phyloP scores from a whole-genome alignment of 164 flowering plant genomes.

The Protea cynaroides region DNA sequence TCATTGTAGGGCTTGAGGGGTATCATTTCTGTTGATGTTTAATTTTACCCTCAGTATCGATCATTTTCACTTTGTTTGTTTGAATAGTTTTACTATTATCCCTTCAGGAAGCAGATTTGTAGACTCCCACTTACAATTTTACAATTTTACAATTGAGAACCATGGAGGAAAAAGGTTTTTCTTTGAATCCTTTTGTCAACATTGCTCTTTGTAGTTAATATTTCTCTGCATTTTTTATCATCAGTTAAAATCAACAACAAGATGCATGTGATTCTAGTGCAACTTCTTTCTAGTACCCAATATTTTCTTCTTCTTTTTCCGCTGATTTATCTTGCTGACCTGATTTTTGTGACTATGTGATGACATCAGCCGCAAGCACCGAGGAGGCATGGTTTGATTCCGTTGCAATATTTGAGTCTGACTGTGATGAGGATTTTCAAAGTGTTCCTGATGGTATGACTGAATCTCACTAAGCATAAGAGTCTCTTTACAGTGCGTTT shows the following conservation, averaged over 20 bases:
- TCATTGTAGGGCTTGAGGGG: too few relatives aligned
- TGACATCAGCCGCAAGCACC: slow-evolving; percentile 36
- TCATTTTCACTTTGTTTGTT: too few relatives aligned
- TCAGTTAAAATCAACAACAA: not conserved
- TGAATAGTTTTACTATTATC: too few relatives aligned
- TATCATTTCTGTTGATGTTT: too few relatives aligned
- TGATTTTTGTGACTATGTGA: slow-evolving; percentile 1
- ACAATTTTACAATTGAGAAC: too few relatives aligned
- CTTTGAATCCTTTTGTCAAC: not conserved
- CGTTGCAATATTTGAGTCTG: slow-evolving; percentile 62
- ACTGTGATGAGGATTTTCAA: slow-evolving; percentile 79
- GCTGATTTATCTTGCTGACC: slow-evolving; percentile 1
- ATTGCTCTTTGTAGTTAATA: not conserved
- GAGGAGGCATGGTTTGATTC: slow-evolving; percentile 96
- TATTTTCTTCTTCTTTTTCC: not conserved
- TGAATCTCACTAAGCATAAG: not conserved
- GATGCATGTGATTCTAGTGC: not conserved
- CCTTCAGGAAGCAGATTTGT: too few relatives aligned
- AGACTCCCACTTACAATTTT: too few relatives aligned
- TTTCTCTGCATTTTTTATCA: not conserved
- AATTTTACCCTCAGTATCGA: too few relatives aligned
- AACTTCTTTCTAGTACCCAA: not conserved
- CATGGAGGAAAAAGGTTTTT: not conserved
- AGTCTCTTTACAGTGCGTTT: too few relatives aligned
- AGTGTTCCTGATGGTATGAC: slow-evolving; percentile 78